A percentile compares a stretch with the other conserved stretches of the same genome.
Conservation (phyloP, 768 basidiomycete genomes). For the Suillus cothurnatus region DNA sequence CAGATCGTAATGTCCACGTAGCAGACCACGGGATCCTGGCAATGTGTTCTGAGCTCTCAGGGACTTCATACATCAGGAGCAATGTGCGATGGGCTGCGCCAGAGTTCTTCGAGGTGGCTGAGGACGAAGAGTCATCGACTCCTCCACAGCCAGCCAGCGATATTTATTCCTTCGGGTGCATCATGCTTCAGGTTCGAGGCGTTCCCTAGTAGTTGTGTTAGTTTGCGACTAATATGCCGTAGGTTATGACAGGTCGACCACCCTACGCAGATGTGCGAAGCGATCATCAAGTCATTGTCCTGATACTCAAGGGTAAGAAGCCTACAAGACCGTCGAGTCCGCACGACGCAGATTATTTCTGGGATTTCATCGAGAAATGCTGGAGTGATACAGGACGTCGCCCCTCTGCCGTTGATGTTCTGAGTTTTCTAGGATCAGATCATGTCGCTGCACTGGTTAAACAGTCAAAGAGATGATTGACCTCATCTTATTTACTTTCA, state of each 20-base stretch:
- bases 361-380: constrained; percentile 25
- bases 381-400: constrained; percentile 22
- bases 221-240: not conserved
- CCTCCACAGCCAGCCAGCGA: constrained; percentile 10
- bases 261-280: constrained; percentile 26
- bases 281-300: constrained; percentile 25
- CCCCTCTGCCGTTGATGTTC: constrained; percentile 18
- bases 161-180: constrained; percentile 32
- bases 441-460: not conserved
- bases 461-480: not conserved
- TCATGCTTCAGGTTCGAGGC: constrained; percentile 30
- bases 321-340: constrained; percentile 18
- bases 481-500: too few relatives aligned
- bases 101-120: constrained; percentile 35
- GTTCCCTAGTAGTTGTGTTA: not conserved
- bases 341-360: constrained; percentile 23
- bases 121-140: constrained; percentile 6
- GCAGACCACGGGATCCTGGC: constrained; percentile 40
- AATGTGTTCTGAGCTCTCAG: constrained; percentile 27
- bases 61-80: constrained; percentile 18
- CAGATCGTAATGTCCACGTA: constrained; percentile 31
- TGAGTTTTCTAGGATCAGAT: constrained; percentile 14
- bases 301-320: constrained; percentile 14
- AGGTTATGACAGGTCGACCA: constrained; percentile 27
- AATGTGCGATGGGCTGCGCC: constrained; percentile 48